phyloP scores from a whole-genome alignment of 805 yeast genomes.

The Yarrowia sp. region DNA sequence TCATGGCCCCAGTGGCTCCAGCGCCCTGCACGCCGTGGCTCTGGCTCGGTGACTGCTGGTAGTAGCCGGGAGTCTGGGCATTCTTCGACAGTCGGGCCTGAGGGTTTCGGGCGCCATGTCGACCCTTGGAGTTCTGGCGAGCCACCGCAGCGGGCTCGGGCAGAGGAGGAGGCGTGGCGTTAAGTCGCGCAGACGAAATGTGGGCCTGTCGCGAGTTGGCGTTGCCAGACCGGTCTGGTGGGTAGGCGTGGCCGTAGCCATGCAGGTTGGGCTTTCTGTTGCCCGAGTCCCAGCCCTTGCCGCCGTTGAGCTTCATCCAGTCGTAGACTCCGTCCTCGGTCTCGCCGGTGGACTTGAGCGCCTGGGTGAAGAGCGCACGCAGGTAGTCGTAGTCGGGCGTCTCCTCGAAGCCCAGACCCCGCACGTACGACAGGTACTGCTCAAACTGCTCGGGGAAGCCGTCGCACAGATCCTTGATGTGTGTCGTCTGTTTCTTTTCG shows the following conservation, averaged over 20 bases:
- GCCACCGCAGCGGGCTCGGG: conserved; percentile 41
- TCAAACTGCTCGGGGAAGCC: conserved; percentile 93
- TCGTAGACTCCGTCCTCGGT: conserved; percentile 87
- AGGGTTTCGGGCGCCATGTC: conserved; percentile 30
- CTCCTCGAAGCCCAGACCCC: conserved; percentile 87
- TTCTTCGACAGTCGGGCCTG: conserved; percentile 24
- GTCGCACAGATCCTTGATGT: conserved; percentile 78
- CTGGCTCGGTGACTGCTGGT: conserved; percentile 26
- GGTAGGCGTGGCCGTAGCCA: conserved; percentile 95
- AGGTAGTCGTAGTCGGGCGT: conserved; percentile 91
- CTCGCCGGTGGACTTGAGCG: conserved; percentile 67
- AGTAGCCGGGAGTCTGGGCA: conserved; percentile 24
- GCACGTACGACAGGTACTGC: conserved; percentile 82
- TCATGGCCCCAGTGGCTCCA: conserved; percentile 5
- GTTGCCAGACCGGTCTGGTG: conserved; percentile 44
- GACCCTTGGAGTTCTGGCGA: conserved; percentile 39
- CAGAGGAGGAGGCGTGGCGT: conserved; percentile 43
- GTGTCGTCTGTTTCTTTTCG: conserved; percentile 88
- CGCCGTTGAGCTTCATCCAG: conserved; percentile 96
- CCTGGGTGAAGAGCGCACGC: conserved; percentile 72
- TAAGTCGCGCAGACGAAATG: conserved; percentile 40
- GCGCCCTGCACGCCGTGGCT: conserved; percentile 19
- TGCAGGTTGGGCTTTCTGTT: conserved; percentile 92
- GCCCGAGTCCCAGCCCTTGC: conserved; percentile 92
- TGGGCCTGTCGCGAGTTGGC: conserved; percentile 34